Evolutionary conservation across 1,284 basidiomycete genomes (phyloP), one percentile per base, ranked within the genome.

Genomic region (Amylostereum areolatum): DNA sequence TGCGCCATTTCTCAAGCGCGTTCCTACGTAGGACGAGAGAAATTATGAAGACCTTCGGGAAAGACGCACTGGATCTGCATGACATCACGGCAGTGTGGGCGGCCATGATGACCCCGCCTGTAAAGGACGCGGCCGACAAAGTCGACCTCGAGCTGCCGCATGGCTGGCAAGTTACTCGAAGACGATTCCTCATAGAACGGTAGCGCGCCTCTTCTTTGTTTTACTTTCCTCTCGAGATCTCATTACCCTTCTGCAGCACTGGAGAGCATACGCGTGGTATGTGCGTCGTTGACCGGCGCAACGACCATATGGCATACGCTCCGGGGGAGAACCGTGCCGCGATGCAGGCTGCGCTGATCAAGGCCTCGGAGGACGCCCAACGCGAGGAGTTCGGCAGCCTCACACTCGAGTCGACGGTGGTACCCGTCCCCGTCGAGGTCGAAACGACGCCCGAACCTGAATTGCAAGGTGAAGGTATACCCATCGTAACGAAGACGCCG

Each of bases 31-130:
- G 83, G 36, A 81, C 90, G 4, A 71, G 89, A 33, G 83, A 85
- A 52, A 68, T 84, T 28, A 84, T 86, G 78, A 63, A 85, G 24
- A 69, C 78, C 40, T 83, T 82, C 52, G 85, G 84, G n/a, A 85
- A 81, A 56, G 91, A 93, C 64, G 83, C 78, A 6, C 80, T 93
- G 80, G 89, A 92, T 67, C 75, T 95, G 57, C 90, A 92, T 55
- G 90, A 92, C 58, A 83, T 89, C 46, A 80, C 81, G 10, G 83
- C 87, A 3, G 76, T 92, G n/a, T 92, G 86, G 85, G 89, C 80
- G 61, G 84, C 85, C 1, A 79, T 87, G 12, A 71, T 75, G 49
- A 82, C 85, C 54, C 83, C 83, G 10, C 81, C 83, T 5, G 60
- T 66, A 29, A 30, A 50, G 9, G 55, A 64, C 39, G 59, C 59